phyloP scores from a whole-genome alignment of 1,284 basidiomycete genomes.

The Marasmius tenuissimus region DNA sequence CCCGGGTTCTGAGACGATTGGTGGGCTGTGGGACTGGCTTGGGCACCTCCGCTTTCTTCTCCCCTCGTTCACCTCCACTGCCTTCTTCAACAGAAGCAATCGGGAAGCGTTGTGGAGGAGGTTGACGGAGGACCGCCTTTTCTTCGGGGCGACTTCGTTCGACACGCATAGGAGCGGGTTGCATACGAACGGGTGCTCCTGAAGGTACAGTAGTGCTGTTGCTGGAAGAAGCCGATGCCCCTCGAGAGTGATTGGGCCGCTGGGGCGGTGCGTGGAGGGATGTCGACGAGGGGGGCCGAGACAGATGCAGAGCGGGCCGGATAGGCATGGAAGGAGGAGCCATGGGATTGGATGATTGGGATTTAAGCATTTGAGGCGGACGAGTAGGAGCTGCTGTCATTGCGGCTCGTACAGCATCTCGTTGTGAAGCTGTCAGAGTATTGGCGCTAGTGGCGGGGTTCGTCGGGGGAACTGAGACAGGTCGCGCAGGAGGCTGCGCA shows the following conservation, averaged over 20 bases:
- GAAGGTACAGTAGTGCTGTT: not conserved
- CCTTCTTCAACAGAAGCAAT: not conserved
- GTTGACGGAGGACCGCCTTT: not conserved
- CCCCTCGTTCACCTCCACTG: not conserved
- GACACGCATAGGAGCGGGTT: not conserved
- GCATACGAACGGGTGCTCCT: slow-evolving; percentile 2
- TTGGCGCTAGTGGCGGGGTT: not conserved
- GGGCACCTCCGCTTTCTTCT: slow-evolving; percentile 5
- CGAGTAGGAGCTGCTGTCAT: not conserved
- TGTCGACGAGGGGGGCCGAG: not conserved
- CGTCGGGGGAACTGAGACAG: not conserved
- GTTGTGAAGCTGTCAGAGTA: not conserved
- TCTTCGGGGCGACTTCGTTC: not conserved
- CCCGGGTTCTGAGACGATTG: not conserved
- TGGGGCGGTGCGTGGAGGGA: not conserved
- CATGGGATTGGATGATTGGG: not conserved
- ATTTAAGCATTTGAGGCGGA: not conserved
- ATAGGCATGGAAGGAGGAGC: slow-evolving; percentile 3
- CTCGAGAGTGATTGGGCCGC: not conserved
- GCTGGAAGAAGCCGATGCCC: not conserved
- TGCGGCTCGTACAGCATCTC: slow-evolving; percentile 1
- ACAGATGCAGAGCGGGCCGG: not conserved
- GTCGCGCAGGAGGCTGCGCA: not conserved
- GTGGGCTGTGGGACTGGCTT: not conserved
- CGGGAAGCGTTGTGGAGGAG: slow-evolving; percentile 8